Evolutionary conservation across 1,284 basidiomycete genomes (phyloP), one percentile per base, ranked within the genome.

Genomic region (Austroboletus novae-zelandiae): DNA sequence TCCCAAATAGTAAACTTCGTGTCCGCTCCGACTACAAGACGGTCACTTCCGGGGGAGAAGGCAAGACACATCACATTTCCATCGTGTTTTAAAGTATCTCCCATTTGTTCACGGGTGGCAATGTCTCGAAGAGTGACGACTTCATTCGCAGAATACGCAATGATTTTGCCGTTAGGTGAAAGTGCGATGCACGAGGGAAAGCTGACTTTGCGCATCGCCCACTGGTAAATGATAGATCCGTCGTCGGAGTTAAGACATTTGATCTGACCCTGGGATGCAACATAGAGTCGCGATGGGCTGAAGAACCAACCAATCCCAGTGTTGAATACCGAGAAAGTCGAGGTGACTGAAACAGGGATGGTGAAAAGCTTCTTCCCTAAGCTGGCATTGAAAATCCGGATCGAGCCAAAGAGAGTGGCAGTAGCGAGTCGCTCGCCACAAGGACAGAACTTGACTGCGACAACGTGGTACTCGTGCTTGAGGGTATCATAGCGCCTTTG

Each of bases 401-500:
- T 25, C 7, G 54, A 55, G 20, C 54, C 53, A 41, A 56, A 43
- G 35, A 45, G 53, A 6, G 53, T 55, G 32, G 54, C 53, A n/a
- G 54, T 55, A n/a, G 54, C 53, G 13, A 55, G 17, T 15, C 43
- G 46, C 23, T 27, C n/a, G 17, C 43, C 54, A 32, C 47, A 43
- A 10, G 43, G 57, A 50, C 60, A 59, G 15, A 61, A 60, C 40
- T 57, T 61, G 40, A 59, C 57, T 14, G 47, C 47, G 20, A 61
- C 43, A 25, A 59, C 57, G 15, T 57, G 50, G 18, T 60, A 53
- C 30, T 61, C 59, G 25, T 53, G 51, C n/a, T 37, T 34, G 39
- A 53, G 25, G 27, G 31, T 11, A 25, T 17, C 31, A 9, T 27
- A 34, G 35, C 45, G 40, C 25, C 27, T 43, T 37, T 48, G 23